These are phyloP conservation scores for Garcia nutans DNA, from an alignment of 345 rosid species.

Conservation along the genomic window DNA sequence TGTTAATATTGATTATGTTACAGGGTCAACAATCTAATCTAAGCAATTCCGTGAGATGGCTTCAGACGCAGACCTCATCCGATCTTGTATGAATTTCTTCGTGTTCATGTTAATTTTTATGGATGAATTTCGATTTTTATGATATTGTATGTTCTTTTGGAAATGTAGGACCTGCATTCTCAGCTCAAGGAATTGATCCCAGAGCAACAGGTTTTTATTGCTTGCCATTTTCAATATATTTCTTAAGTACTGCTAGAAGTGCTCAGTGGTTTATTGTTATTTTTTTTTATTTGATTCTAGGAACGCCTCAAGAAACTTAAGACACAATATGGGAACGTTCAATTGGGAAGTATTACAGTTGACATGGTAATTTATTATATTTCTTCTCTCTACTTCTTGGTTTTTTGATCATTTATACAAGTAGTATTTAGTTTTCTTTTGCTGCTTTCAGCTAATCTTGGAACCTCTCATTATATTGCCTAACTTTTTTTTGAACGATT, in stretches of 20 bases:
- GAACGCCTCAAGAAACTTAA: constrained; percentile 88
- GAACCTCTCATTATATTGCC: not conserved
- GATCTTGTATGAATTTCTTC: constrained; percentile 44
- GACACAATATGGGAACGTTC: constrained; percentile 83
- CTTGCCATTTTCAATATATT: not conserved
- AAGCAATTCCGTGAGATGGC: constrained; percentile 73
- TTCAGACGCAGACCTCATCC: constrained; percentile 74
- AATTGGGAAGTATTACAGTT: constrained; percentile 83
- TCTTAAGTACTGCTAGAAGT: not conserved
- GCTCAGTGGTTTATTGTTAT: not conserved
- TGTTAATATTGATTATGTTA: not conserved
- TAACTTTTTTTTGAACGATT: constrained; percentile 7
- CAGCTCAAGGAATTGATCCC: constrained; percentile 93
- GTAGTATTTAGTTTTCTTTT: not conserved
- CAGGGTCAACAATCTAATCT: constrained; percentile 67
- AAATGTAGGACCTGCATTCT: constrained; percentile 77
- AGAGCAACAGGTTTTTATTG: constrained; percentile 70
- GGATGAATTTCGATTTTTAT: no score
- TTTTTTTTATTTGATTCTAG: constrained; percentile 38
- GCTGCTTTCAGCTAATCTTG: not conserved
- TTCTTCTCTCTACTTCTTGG: not conserved
- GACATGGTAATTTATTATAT: constrained; percentile 14
- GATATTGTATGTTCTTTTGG: not conserved
- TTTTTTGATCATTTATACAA: not conserved
- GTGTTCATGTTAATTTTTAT: not conserved